Conservation (phyloP, 495 filamentous ascomycete genomes). For the Hypoxylon crocopeplum region DNA sequence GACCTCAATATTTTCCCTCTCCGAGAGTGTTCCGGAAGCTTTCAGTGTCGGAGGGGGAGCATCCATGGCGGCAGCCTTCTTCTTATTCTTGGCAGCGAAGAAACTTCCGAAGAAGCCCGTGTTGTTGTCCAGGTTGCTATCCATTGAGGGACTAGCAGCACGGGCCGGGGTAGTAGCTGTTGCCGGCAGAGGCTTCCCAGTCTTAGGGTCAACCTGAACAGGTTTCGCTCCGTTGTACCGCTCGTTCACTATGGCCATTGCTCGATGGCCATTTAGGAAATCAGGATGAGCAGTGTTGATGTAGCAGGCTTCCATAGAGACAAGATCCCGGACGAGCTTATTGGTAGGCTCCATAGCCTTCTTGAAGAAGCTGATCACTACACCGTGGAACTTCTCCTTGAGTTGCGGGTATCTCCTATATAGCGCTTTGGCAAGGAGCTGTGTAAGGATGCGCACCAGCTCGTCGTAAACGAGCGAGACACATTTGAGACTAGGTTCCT, state of each 20-base stretch:
- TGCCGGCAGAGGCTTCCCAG: constrained; percentile 89
- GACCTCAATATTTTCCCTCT: constrained; percentile 92
- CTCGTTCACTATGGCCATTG: constrained; percentile 98
- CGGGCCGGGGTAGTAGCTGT: constrained; percentile 65
- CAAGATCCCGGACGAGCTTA: constrained; percentile 93
- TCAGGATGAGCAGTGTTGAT: constrained; percentile 99
- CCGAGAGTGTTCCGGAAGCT: constrained; percentile 87
- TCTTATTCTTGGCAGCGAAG: constrained; percentile 98
- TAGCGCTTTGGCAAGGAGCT: constrained; percentile 85
- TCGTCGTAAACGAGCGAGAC: constrained; percentile 97
- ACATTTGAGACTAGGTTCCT: constrained; percentile 97
- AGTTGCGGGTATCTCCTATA: constrained; percentile 91
- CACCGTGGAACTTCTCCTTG: constrained; percentile 95
- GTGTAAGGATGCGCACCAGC: constrained; percentile 90
- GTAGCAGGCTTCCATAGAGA: constrained; percentile 94
- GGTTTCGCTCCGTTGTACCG: constrained; percentile 80
- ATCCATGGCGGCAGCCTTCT: constrained; percentile 99
- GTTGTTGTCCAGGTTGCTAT: constrained; percentile 59
- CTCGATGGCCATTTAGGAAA: constrained; percentile 95
- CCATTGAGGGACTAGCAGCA: constrained; percentile 71
- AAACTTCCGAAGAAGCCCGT: constrained; percentile 95
- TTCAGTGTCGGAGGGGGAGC: constrained; percentile 91
- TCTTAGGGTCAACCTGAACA: constrained; percentile 98
- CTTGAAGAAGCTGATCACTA: constrained; percentile 97
- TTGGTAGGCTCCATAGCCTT: constrained; percentile 97